Evolutionary conservation across 2,329 filamentous ascomycete species (phyloP).

Genomic region (Diaporthe aspalathi): DNA sequence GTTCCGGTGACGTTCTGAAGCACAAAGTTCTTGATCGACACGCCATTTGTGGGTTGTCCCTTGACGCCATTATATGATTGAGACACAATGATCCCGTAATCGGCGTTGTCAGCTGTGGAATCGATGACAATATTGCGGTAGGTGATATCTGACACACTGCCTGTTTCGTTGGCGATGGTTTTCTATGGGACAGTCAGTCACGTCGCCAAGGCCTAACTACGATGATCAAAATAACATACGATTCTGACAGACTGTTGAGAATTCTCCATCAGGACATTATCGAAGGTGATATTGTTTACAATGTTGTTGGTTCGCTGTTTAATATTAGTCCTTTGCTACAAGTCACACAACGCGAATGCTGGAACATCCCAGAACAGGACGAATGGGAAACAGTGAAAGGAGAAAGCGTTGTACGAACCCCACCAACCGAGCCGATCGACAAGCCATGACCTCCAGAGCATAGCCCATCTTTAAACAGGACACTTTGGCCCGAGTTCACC

Average conservation of each 20-base stretch:
- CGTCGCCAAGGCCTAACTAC: conserved; percentile 19
- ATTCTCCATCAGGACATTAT: conserved; percentile 59
- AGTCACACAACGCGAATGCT: not conserved
- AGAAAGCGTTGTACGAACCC: conserved; percentile 40
- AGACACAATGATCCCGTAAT: conserved; percentile 68
- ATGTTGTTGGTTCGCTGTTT: conserved; percentile 60
- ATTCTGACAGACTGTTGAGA: conserved; percentile 49
- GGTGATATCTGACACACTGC: conserved; percentile 62
- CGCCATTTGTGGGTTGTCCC: conserved; percentile 55
- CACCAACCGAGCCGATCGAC: conserved; percentile 69
- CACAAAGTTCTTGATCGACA: conserved; percentile 58
- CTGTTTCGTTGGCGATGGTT: conserved; percentile 63
- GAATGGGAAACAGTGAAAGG: not conserved
- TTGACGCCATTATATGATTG: conserved; percentile 65
- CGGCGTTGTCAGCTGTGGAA: conserved; percentile 52
- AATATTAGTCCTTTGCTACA: not conserved
- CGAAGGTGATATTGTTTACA: conserved; percentile 64
- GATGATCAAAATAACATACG: conserved; percentile 45
- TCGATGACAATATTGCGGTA: conserved; percentile 64
- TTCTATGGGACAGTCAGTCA: conserved; percentile 61
- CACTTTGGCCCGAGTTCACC: conserved; percentile 63
- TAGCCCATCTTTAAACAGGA: conserved; percentile 54
- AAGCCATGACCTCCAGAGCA: conserved; percentile 68
- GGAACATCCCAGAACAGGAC: not conserved
- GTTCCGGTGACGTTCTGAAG: conserved; percentile 55